Base-by-base conservation (phyloP, 768 basidiomycete genomes). In the Lyophyllum atratum region DNA sequence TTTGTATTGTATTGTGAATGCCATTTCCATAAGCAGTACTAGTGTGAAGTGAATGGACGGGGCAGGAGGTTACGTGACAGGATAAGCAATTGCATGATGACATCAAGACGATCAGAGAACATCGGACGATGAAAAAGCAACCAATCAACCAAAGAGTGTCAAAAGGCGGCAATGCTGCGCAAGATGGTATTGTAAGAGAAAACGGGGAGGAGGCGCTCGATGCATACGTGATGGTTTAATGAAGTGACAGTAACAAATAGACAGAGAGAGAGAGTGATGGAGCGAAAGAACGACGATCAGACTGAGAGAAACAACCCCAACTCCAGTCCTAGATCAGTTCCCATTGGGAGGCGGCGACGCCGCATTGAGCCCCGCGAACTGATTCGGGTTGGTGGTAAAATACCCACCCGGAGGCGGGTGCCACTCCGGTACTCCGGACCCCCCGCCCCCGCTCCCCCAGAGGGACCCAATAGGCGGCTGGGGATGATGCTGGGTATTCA, bases 341-440 rank as follows among this genome's bases (percentile, higher is more conserved):
- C 73, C 71, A 61, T 78, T 75, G 45, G 75, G 69, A 17, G 72
- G 70, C 49, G 85, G 76, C n/a, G 85, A 79, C 17, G 85, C 76
- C 40, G 84, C 70, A 47, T 80, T 78, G 57, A 74, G 80, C 39
- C 75, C 73, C 52, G 80, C 62, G 60, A 83, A 85, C 39, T 77
- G 72, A 43, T 71, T 74, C 19, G 76, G 69, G 44, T 54, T 47
- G n/a, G 60, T 52, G 28, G 61, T 53, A 64, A 80, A 85, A 63
- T 81, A 85, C 24, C 70, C 67, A 2, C 73, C 66, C 31, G 78
- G 59, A 11, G 80, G 73, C 57, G 83, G 31, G 39, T 62, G 83
- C 85, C 85, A 86, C 17, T 80, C 78, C 9, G 79, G 68, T 51
- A 61, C 54, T 26, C 59, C 39, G 37, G 64, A 54, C 1, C 66